A percentile compares a stretch with the other conserved stretches of the same genome.
These are phyloP conservation scores for Solanum verrucosum DNA, from an alignment of 257 asterid species.

Conservation along the genomic window DNA sequence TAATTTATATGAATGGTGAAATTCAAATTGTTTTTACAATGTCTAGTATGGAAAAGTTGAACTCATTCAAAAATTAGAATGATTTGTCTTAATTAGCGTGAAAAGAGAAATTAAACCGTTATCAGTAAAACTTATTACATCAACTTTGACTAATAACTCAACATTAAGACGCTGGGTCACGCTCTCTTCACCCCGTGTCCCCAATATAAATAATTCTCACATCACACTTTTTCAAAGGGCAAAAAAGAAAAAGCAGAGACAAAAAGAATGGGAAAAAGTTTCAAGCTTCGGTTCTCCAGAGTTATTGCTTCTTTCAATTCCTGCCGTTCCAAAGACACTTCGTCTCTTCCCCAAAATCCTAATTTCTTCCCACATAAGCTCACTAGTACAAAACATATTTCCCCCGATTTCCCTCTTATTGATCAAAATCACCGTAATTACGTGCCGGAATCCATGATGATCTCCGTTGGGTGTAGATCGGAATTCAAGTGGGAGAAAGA, in stretches of 20 bases:
- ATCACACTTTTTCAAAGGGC: neutral
- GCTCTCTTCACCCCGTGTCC: neutral
- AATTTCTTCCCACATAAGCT: conserved; percentile 3
- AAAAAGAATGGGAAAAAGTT: conserved; percentile 5
- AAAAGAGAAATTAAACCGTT: neutral
- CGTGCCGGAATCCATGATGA: conserved; percentile 11
- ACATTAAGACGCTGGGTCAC: neutral
- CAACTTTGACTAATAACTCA: neutral
- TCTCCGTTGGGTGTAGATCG: conserved; percentile 8
- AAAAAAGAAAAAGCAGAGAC: neutral
- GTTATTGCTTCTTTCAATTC: conserved; percentile 50
- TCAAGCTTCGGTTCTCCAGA: conserved; percentile 45
- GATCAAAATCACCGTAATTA: neutral
- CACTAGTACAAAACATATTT: neutral
- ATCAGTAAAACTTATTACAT: neutral
- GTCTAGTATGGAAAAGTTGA: neutral
- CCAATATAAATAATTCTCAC: conserved; percentile 14
- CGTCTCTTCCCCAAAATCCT: conserved; percentile 43
- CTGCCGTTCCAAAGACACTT: conserved; percentile 64
- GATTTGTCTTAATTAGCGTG: neutral
- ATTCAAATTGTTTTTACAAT: neutral
- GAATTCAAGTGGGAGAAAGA: conserved; percentile 49
- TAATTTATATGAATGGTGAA: too few relatives aligned
- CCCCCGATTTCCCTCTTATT: neutral
- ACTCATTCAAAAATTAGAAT: neutral